These are phyloP conservation scores for Globisporangium emineosum DNA, from an alignment of 352 stramenopile species.

Conservation along the genomic window DNA sequence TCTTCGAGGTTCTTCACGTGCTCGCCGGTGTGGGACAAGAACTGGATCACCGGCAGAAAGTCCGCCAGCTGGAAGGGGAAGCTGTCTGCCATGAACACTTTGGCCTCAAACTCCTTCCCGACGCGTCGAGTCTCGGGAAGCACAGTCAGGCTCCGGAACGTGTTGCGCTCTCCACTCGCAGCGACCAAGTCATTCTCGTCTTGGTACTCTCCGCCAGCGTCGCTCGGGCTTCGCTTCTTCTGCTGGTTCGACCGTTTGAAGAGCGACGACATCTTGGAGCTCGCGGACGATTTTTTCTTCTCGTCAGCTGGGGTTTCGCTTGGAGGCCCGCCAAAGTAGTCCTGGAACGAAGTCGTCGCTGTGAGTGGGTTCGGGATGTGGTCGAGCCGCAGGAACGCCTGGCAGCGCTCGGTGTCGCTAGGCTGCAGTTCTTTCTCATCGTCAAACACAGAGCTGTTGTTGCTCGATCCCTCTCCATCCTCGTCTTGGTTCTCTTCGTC, in stretches of 20 bases:
- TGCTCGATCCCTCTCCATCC: not conserved
- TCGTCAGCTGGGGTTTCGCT: not conserved
- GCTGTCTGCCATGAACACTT: conserved; percentile 70
- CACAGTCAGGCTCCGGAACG: conserved; percentile 61
- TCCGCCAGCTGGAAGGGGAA: conserved; percentile 73
- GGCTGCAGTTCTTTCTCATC: conserved; percentile 1
- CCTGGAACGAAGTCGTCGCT: conserved; percentile 58
- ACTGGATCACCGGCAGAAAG: conserved; percentile 76
- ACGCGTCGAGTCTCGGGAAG: conserved; percentile 39
- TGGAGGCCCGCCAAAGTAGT: conserved; percentile 47
- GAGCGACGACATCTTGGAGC: conserved; percentile 35
- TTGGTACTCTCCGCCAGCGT: not conserved
- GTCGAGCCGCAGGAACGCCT: conserved; percentile 46
- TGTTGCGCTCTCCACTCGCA: conserved; percentile 35
- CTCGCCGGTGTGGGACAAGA: conserved; percentile 70
- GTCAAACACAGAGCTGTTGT: not conserved
- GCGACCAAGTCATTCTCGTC: conserved; percentile 12
- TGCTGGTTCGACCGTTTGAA: conserved; percentile 49
- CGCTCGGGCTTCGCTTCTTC: conserved; percentile 18
- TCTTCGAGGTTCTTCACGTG: conserved; percentile 79
- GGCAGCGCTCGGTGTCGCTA: conserved; percentile 52
- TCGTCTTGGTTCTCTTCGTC: conserved; percentile 7
- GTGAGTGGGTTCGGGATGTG: conserved; percentile 72
- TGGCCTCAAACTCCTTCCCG: conserved; percentile 73
- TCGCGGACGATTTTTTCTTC: conserved; percentile 23